These are phyloP conservation scores for Tetracentron sinense DNA, from an alignment of 164 flowering plant species.

Conservation along the genomic window DNA sequence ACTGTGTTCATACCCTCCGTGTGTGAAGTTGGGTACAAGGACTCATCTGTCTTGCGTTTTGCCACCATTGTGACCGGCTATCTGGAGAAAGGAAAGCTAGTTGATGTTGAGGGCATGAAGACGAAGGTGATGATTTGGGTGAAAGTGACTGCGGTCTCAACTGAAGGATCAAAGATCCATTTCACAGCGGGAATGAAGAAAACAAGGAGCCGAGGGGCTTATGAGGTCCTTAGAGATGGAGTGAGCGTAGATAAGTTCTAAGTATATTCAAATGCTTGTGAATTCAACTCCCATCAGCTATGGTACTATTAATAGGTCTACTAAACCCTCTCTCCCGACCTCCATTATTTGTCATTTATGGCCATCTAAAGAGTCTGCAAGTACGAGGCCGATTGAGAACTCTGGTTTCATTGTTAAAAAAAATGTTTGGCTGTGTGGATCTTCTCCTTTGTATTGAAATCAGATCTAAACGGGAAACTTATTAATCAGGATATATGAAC, in stretches of 20 bases:
- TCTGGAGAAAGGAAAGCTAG: conserved; percentile 84
- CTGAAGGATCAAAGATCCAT: conserved; percentile 63
- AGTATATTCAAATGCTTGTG: conserved; percentile 1
- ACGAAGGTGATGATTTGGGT: conserved; percentile 87
- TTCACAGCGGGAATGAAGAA: conserved; percentile 80
- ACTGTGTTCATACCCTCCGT: conserved; percentile 66
- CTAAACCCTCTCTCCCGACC: not conserved
- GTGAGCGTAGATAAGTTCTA: conserved; percentile 68
- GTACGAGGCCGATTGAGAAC: no score
- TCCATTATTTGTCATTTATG: no score
- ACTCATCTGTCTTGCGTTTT: conserved; percentile 78
- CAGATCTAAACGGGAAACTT: no score
- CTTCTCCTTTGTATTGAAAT: no score
- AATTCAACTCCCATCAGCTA: not conserved
- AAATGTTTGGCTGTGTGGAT: no score
- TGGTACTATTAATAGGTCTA: no score
- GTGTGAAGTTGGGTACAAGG: conserved; percentile 92
- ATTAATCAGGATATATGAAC: no score
- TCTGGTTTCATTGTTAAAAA: no score
- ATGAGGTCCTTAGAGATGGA: conserved; percentile 76
- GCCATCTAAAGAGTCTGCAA: no score
- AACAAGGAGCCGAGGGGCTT: conserved; percentile 61
- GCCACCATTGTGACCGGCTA: conserved; percentile 65
- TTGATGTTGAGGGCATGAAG: conserved; percentile 79
- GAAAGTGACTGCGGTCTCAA: conserved; percentile 66